phyloP scores from a whole-genome alignment of 208 protist genomes.

The Porcisia hertigi region DNA sequence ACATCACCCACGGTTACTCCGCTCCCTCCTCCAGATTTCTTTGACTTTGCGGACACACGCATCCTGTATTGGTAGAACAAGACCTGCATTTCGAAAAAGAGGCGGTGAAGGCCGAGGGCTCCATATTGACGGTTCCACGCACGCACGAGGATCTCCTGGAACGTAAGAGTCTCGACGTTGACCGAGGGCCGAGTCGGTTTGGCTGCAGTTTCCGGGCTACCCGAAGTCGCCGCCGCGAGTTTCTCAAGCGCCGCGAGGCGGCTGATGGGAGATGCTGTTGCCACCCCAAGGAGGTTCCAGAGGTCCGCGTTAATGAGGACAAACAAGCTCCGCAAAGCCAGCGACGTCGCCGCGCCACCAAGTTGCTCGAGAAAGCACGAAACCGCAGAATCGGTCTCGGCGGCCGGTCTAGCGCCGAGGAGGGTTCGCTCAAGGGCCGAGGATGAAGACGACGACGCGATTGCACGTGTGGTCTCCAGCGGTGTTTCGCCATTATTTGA shows the following conservation, averaged over 20 bases:
- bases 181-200: constrained; percentile 8
- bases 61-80: constrained; percentile 40
- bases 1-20: constrained; percentile 11
- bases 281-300: constrained; percentile 27
- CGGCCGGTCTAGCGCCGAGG: background rate
- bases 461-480: background rate
- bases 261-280: constrained; percentile 22
- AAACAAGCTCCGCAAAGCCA: constrained; percentile 26
- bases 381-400: background rate
- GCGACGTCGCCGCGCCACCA: constrained; percentile 24
- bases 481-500: background rate
- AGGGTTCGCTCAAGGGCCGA: background rate
- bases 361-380: constrained; percentile 12
- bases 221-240: constrained; percentile 3
- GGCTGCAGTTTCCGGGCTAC: background rate
- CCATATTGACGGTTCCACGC: constrained; percentile 53
- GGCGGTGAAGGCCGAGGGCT: constrained; percentile 47
- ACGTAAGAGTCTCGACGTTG: constrained; percentile 21
- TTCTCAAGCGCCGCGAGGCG: constrained; percentile 29
- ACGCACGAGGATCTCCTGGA: constrained; percentile 41
- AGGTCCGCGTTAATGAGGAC: constrained; percentile 10
- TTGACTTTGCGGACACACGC: background rate
- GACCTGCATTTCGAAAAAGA: constrained; percentile 50
- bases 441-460: background rate
- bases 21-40: background rate